These are phyloP conservation scores for Eimeria falciformis DNA, from an alignment of 169 alveolate species.

Conservation along the genomic window DNA sequence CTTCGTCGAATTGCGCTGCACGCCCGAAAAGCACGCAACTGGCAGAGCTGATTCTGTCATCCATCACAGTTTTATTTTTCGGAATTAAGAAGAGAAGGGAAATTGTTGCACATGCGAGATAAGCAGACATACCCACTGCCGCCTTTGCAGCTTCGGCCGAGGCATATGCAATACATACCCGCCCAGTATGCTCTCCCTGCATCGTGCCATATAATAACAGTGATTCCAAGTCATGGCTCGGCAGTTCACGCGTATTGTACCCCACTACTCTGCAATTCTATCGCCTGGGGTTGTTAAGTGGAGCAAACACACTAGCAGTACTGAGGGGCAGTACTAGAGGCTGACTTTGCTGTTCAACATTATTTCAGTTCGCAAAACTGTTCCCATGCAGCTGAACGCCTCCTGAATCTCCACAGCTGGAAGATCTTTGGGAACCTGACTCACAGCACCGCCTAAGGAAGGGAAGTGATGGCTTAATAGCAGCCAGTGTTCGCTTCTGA, in stretches of 20 bases:
- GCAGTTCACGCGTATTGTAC: not conserved
- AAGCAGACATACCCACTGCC: constrained; percentile 71
- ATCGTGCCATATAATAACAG: not conserved
- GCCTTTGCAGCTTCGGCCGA: constrained; percentile 72
- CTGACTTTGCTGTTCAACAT: constrained; percentile 77
- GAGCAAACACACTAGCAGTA: not conserved
- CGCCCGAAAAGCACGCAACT: constrained; percentile 19
- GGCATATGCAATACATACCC: constrained; percentile 75
- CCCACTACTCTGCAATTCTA: not conserved
- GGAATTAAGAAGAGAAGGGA: too few species aligned
- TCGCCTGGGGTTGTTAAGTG: not conserved
- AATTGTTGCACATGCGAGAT: not conserved
- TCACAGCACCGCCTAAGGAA: not conserved
- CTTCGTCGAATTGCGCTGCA: constrained; percentile 77
- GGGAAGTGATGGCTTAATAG: not conserved
- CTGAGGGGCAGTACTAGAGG: not conserved
- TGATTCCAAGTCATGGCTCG: not conserved
- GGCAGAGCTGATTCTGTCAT: too few species aligned
- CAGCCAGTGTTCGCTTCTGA: not conserved
- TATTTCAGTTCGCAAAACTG: constrained; percentile 72
- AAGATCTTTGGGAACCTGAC: constrained; percentile 76
- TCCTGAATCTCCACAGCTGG: constrained; percentile 78
- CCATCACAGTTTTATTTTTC: too few species aligned
- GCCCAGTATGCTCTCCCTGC: constrained; percentile 79
- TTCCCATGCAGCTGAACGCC: constrained; percentile 77